Evolutionary conservation across 140 eudicot species (phyloP), one percentile per base, ranked within the genome.

Genomic region (Bidens hawaiensis): DNA sequence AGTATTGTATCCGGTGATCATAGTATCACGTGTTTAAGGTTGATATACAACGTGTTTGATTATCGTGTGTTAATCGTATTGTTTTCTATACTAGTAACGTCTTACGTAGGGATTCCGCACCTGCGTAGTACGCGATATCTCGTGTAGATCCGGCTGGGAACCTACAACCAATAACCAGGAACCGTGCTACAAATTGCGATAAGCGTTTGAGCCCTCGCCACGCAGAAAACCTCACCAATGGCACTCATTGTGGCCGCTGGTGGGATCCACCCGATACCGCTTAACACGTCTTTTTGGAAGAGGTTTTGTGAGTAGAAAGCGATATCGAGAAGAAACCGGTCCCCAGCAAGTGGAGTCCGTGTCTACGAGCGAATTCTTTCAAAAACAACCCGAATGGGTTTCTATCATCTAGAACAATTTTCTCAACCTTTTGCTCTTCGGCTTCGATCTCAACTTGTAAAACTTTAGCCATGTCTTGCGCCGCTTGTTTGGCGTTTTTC

Each of bases 81-180:
- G n/a, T n/a, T n/a, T n/a, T n/a, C n/a, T n/a, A n/a, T n/a, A n/a
- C n/a, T n/a, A n/a, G n/a, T n/a, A n/a, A n/a, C n/a, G n/a, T n/a
- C n/a, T n/a, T n/a, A n/a, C n/a, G n/a, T n/a, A n/a, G n/a, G n/a
- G n/a, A n/a, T n/a, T n/a, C n/a, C n/a, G n/a, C n/a, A n/a, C n/a
- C n/a, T n/a, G n/a, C n/a, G n/a, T n/a, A n/a, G n/a, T n/a, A n/a
- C n/a, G n/a, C n/a, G n/a, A n/a, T n/a, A n/a, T n/a, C n/a, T n/a
- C n/a, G n/a, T n/a, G n/a, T n/a, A n/a, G n/a, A n/a, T n/a, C n/a
- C n/a, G n/a, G n/a, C n/a, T n/a, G n/a, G n/a, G n/a, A n/a, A n/a
- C n/a, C n/a, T n/a, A n/a, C n/a, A n/a, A n/a, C n/a, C n/a, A 88
- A 56, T 88, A 88, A 0, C 96, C 96, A 0, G 96, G 95, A 13